Base-by-base conservation (phyloP, 306 rosid genomes). In the Cucurbita maxima region DNA sequence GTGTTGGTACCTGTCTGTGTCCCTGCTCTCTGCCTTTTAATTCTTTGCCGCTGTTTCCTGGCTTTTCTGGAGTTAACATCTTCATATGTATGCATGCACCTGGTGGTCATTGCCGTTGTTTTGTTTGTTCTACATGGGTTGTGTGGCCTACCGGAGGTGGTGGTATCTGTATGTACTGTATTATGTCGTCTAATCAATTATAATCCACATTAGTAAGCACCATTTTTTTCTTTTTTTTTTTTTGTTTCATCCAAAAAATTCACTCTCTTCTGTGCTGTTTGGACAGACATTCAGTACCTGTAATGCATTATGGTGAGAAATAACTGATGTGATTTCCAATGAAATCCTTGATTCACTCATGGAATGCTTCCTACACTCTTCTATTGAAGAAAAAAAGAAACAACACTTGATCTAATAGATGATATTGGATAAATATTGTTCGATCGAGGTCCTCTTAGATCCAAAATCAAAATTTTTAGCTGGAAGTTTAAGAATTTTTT, bases 261-360 rank as follows among this genome's bases (percentile, higher is more conserved):
- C 74, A 18, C 74, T 70, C 8, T 75, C 58, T 22, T 81, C 67
- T 74, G 20, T 81, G 80, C 87, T 74, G 70, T 51, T 72, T 80
- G 79, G 80, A 50, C 53, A 13, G 53, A 84, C 74, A 61, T 75
- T 60, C 81, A 50, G 56, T 54, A 56, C 60, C 62, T 79, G 77
- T 76, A 75, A 77, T 75, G 69, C 74, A 54, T 75, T 69, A 61
- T 74, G 80, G 68, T 76, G 63, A 57, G 37, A 50, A 76, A 70
- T 70, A 70, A 58, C 75, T 80, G 58, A 73, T 50, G 58, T 74
- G 79, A 69, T 78, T 70, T 71, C 41, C 34, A 80, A 70, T 78
- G 81, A 73, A 78, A 48, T 73, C 77, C 71, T 18, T 78, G 50
- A 61, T 75, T 77, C 73, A 18, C 75, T n/a, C 13, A 69, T 30